Evolutionary conservation across 345 rosid species (phyloP).

Genomic region (Eucalyptus camaldulensis): DNA sequence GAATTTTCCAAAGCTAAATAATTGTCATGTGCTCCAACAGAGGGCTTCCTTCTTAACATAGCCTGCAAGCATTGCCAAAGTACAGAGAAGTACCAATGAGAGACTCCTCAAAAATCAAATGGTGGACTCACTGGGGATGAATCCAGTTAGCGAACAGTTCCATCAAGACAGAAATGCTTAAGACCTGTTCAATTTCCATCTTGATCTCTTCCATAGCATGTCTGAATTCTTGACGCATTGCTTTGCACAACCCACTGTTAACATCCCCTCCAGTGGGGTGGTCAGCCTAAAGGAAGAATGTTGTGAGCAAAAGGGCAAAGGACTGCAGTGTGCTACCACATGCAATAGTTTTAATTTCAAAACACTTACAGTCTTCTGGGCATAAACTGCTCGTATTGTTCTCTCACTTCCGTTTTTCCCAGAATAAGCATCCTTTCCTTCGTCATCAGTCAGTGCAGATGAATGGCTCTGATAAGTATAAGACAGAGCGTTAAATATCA

Average conservation of each 20-base stretch:
- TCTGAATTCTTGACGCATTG: constrained; percentile 59
- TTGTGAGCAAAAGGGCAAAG: not conserved
- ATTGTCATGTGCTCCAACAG: constrained; percentile 15
- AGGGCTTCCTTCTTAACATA: constrained; percentile 22
- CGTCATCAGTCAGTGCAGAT: constrained; percentile 85
- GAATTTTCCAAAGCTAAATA: constrained; percentile 15
- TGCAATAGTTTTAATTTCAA: not conserved
- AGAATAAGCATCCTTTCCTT: constrained; percentile 37
- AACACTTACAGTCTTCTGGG: constrained; percentile 58
- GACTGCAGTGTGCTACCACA: not conserved
- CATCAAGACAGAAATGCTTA: not conserved
- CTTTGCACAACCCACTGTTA: constrained; percentile 37
- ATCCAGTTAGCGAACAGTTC: not conserved
- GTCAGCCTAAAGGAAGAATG: constrained; percentile 17
- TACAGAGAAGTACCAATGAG: not conserved
- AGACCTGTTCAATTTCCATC: constrained; percentile 50
- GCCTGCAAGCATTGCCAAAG: constrained; percentile 25
- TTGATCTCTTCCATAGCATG: constrained; percentile 63
- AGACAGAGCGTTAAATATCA: not conserved
- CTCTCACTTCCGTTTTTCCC: constrained; percentile 39
- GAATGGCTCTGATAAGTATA: constrained; percentile 64
- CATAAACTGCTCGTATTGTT: constrained; percentile 59
- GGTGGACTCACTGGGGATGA: not conserved
- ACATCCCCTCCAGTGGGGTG: constrained; percentile 33
- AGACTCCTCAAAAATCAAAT: not conserved